Evolutionary conservation across 176 grass and related monocot genomes (phyloP), one percentile per base, ranked within the genome.

Genomic region (Raddia guianensis): DNA sequence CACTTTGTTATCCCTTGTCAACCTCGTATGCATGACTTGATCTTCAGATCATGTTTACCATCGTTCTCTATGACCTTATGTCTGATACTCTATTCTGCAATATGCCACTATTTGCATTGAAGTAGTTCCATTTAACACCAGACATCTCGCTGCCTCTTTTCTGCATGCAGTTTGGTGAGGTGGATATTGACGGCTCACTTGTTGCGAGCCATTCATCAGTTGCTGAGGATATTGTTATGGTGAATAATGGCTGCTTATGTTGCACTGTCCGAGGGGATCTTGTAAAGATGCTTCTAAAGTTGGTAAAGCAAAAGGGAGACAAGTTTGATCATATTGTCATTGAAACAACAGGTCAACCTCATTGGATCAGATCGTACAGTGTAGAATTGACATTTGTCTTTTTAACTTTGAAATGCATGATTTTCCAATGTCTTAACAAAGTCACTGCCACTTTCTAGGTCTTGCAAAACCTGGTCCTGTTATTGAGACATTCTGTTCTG

Each of bases 321-420:
- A 90, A 88, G 51, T 83, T 93, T 51, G 91, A 93, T 72, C 91
- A 93, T 71, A 93, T 93, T 76, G 79, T 93, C 56, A 93, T 90
- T 77, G 91, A 93, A 63, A 93, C 91, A 72, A 93, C 91, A 74
- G 88, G 91, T 90, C 33, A 40, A 57, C 37, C 34, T 77, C 34
- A 73, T 58, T 56, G n/a, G 13, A 48, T 56, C 21, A 35, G 76
- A 63, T 13, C n/a, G 2, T 37, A 0, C 7, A 47, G 12, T 85
- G 69, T 3, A 51, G 37, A 66, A 35, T 9, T n/a, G 15, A 8
- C 3, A 44, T n/a, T 49, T n/a, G 1, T 56, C 54, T 56, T 20
- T 6, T 19, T 33, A 16, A 37, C 14, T 27, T 53, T 9, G 70
- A 76, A 35, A 49, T 64, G 12, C 15, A 40, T 82, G 32, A 50